phyloP scores from a whole-genome alignment of 1,139 yeast genomes.

The Sugiyamaella pinicola region DNA sequence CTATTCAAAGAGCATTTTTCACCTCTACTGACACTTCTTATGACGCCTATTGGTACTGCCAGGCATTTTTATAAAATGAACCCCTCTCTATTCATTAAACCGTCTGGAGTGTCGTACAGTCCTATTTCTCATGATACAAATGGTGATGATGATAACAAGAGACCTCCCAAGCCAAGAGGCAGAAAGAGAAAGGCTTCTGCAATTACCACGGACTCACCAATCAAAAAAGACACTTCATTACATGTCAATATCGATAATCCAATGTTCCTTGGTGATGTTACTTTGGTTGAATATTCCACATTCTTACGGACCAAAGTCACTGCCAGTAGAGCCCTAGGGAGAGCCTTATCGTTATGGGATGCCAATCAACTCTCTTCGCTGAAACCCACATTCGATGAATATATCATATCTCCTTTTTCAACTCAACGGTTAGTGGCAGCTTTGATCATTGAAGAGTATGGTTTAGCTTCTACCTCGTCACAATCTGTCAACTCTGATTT shows the following conservation, averaged over 20 bases:
- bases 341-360: conserved; percentile 59
- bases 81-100: conserved; percentile 68
- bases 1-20: conserved; percentile 51
- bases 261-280: conserved; percentile 86
- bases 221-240: conserved; percentile 25
- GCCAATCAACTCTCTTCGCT: conserved; percentile 37
- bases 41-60: conserved; percentile 95
- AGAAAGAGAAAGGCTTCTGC: conserved; percentile 29
- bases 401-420: conserved; percentile 64
- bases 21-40: conserved; percentile 67
- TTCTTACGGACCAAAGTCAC: conserved; percentile 75
- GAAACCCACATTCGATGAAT: conserved; percentile 41
- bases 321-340: conserved; percentile 78
- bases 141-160: conserved; percentile 25
- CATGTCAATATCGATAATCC: conserved; percentile 88
- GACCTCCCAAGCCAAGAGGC: conserved; percentile 23
- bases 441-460: conserved; percentile 72
- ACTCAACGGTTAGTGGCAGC: conserved; percentile 79
- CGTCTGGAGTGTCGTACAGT: conserved; percentile 64
- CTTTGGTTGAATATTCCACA: conserved; percentile 75
- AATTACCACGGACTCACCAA: conserved; percentile 3
- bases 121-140: conserved; percentile 21
- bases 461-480: conserved; percentile 41
- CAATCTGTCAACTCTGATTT: conserved; percentile 25
- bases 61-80: conserved; percentile 88